Evolutionary conservation across 176 grass and related monocot species (phyloP), one percentile per base, ranked within the genome.

Genomic region (Carex parvula): DNA sequence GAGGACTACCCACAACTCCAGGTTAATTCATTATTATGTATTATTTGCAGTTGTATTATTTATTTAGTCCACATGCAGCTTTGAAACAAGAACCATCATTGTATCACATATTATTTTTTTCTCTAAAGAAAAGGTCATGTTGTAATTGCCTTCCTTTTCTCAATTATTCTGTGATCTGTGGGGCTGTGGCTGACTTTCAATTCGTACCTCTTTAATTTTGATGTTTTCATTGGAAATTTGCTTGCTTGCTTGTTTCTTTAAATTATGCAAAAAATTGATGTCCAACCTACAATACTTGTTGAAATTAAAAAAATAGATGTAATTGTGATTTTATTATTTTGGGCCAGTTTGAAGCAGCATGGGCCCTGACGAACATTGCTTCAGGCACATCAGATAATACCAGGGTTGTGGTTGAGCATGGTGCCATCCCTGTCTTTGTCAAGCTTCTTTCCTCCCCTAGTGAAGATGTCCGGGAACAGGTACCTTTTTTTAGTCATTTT

Each of bases 1-100:
- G 94, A 97, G 84, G 92, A 94, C 70, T 88, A 91, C 18, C 94
- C 94, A 57, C 95, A 94, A 83, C 95, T 97, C n/a, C 95, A 97
- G 90, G 95, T 95, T 0, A 68, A 80, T 65, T 72, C 46, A 80
- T 82, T 48, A 48, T 63, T 12, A 3, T 24, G 39, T 42, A 60
- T 52, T 81, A 35, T 48, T 3, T 29, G 12, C 42, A 60, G 18
- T 20, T 83, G 29, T 53, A 60, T 52, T 26, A 79, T 60, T 79
- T 42, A 16, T 53, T 41, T 17, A 37, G 48, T 30, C 35, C 35
- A 35, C 2, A 21, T 87, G 41, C 26, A 14, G 18, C n/a, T 64
- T 18, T 71, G 58, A 17, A 76, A 76, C 48, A 6, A 29, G 46
- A 29, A 53, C 48, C 6, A 54, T 75, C 20, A 29, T 54, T 74